Evolutionary conservation across 2,329 filamentous ascomycete species (phyloP).

Genomic region (Cladosporium sp.): DNA sequence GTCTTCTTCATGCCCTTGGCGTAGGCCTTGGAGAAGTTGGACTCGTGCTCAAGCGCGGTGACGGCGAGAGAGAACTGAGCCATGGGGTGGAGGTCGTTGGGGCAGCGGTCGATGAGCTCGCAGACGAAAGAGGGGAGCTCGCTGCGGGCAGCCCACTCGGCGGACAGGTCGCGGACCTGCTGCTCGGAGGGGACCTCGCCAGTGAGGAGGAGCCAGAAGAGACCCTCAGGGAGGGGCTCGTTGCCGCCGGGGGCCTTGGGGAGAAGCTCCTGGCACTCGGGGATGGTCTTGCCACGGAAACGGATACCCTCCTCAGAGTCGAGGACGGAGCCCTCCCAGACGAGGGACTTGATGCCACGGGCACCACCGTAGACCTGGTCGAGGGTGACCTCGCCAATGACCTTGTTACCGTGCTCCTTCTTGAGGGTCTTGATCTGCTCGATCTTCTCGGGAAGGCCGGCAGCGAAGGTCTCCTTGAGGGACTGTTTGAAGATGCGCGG

Average conservation of each 20-base stretch:
- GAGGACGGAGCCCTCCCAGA: slow-evolving; percentile 98
- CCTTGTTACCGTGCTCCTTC: slow-evolving; percentile 95
- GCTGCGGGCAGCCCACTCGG: slow-evolving; percentile 97
- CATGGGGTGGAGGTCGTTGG: slow-evolving; percentile 98
- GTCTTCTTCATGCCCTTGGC: slow-evolving; percentile 99
- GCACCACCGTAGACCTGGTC: slow-evolving; percentile 99
- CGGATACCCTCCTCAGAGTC: slow-evolving; percentile 98
- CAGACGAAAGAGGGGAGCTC: slow-evolving; percentile 97
- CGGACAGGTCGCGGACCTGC: slow-evolving; percentile 96
- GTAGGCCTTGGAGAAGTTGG: slow-evolving; percentile 96
- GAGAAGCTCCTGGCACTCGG: slow-evolving; percentile 95
- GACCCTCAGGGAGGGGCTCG: slow-evolving; percentile 95
- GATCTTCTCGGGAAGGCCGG: slow-evolving; percentile 90
- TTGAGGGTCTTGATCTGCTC: slow-evolving; percentile 98
- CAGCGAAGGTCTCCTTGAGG: slow-evolving; percentile 96
- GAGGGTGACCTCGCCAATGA: slow-evolving; percentile 94
- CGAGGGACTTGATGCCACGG: slow-evolving; percentile 95
- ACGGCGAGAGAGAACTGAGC: slow-evolving; percentile 98
- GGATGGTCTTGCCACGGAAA: slow-evolving; percentile 98
- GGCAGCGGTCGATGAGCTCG: slow-evolving; percentile 99
- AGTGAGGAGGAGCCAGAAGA: slow-evolving; percentile 99
- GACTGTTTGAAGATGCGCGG: slow-evolving; percentile 53
- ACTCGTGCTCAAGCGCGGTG: slow-evolving; percentile 97
- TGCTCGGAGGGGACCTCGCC: slow-evolving; percentile 96
- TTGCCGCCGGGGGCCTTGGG: slow-evolving; percentile 95